Percentiles rank a stretch among this genome's conserved stretches.
These are phyloP conservation scores for Alternaria viburni DNA, from an alignment of 2,329 filamentous ascomycete genomes.

Conservation along the genomic window DNA sequence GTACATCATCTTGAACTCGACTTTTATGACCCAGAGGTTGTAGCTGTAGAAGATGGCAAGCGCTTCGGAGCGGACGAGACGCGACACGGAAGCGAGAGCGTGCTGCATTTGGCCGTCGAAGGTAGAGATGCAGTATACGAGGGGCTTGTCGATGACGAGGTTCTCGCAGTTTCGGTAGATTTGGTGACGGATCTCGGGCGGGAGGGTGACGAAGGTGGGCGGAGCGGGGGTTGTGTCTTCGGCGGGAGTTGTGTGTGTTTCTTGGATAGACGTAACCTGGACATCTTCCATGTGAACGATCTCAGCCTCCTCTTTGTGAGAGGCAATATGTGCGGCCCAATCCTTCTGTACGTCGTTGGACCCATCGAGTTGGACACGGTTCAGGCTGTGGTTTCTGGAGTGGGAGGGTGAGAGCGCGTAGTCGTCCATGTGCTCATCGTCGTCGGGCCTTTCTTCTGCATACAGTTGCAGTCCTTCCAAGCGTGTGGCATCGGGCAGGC, in stretches of 20 bases:
- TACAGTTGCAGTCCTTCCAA: slow-evolving; percentile 26
- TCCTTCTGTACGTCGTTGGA: slow-evolving; percentile 23
- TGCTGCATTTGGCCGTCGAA: slow-evolving; percentile 47
- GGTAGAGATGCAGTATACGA: slow-evolving; percentile 51
- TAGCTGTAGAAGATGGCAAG: slow-evolving; percentile 50
- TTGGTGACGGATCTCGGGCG: slow-evolving; percentile 46
- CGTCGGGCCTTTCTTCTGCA: slow-evolving; percentile 17
- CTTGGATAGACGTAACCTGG: background rate
- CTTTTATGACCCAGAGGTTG: slow-evolving; percentile 49
- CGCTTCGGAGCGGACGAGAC: slow-evolving; percentile 44
- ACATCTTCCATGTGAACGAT: slow-evolving; percentile 15
- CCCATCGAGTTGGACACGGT: slow-evolving; percentile 18
- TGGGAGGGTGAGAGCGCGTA: slow-evolving; percentile 36
- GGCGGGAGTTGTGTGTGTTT: background rate
- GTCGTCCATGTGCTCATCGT: slow-evolving; percentile 39
- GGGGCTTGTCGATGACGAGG: slow-evolving; percentile 43
- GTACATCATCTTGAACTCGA: slow-evolving; percentile 50
- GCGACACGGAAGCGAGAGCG: slow-evolving; percentile 44
- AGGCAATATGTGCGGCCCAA: slow-evolving; percentile 26
- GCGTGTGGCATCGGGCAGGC: slow-evolving; percentile 28
- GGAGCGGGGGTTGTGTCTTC: slow-evolving; percentile 11
- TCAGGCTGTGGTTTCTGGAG: slow-evolving; percentile 30
- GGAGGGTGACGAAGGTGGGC: slow-evolving; percentile 44
- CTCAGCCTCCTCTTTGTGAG: slow-evolving; percentile 16
- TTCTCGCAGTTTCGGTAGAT: slow-evolving; percentile 48